Conservation (phyloP, 176 grass and related monocot genomes). For the Eremochloa ophiuroides region DNA sequence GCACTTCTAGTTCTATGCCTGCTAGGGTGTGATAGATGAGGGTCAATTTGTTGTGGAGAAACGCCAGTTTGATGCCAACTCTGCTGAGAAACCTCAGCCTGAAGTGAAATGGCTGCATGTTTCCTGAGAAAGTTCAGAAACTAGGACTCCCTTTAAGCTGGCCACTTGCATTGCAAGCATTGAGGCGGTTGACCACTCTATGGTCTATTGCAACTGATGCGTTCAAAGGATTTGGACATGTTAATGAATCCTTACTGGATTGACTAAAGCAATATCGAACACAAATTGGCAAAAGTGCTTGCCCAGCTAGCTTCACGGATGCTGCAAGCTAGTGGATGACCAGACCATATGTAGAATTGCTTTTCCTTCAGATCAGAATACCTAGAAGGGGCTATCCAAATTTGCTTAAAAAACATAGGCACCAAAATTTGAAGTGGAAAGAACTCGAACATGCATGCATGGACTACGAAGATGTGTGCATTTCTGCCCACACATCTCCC, state of each 20-base stretch:
- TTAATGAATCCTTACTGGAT: neutral
- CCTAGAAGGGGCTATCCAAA: neutral
- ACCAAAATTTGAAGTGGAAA: neutral
- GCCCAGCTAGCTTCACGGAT: neutral
- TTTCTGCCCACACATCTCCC: neutral
- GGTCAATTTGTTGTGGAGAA: conserved; percentile 8
- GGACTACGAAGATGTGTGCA: neutral
- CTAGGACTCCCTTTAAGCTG: neutral
- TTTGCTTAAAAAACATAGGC: neutral
- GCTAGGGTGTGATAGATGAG: neutral
- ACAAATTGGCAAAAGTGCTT: neutral
- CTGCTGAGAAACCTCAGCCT: neutral
- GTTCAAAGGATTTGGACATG: neutral
- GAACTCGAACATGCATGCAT: neutral
- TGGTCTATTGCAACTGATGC: neutral
- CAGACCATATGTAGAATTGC: neutral
- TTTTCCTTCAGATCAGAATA: neutral
- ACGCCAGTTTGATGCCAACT: neutral
- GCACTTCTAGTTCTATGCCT: neutral
- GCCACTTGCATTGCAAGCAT: conserved; percentile 10
- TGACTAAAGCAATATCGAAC: neutral
- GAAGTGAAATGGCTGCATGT: neutral
- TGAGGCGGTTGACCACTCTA: neutral
- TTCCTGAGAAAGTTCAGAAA: conserved; percentile 19
- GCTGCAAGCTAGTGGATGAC: neutral